Evolutionary conservation across 257 asterid genomes (phyloP).

Genomic region (Nicotiana tomentosiformis): DNA sequence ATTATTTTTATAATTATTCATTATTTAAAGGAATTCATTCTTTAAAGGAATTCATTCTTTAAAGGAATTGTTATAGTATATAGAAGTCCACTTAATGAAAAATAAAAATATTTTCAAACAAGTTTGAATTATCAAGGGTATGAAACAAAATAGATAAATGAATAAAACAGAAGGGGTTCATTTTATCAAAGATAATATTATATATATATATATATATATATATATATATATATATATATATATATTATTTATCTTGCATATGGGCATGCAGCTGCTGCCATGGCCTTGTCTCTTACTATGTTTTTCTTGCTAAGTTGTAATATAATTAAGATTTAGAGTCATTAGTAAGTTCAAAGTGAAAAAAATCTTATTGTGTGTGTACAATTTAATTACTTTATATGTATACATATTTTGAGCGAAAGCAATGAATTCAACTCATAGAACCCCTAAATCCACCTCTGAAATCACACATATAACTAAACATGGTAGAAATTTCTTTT

Average conservation of each 20-base stretch:
- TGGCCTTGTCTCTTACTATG: not conserved
- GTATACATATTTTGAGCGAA: no score
- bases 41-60: not conserved
- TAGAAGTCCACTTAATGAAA: not conserved
- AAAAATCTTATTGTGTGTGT: no score
- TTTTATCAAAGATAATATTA: not conserved
- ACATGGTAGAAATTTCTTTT: not conserved
- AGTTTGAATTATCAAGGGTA: not conserved
- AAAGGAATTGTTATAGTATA: not conserved
- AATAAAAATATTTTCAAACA: not conserved
- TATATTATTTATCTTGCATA: not conserved
- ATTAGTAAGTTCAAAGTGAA: no score
- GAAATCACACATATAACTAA: not conserved
- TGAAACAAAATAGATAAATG: not conserved
- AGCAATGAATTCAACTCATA: no score
- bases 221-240: no score
- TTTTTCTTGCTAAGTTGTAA: not conserved
- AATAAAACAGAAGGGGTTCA: not conserved
- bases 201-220: no score
- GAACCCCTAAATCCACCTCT: no score
- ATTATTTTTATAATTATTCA: not conserved
- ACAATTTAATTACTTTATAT: no score
- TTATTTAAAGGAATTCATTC: not conserved
- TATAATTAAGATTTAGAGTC: no score
- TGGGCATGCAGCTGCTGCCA: not conserved